These are phyloP conservation scores for Peziza echinospora DNA, from an alignment of 495 filamentous ascomycete species.

Conservation along the genomic window DNA sequence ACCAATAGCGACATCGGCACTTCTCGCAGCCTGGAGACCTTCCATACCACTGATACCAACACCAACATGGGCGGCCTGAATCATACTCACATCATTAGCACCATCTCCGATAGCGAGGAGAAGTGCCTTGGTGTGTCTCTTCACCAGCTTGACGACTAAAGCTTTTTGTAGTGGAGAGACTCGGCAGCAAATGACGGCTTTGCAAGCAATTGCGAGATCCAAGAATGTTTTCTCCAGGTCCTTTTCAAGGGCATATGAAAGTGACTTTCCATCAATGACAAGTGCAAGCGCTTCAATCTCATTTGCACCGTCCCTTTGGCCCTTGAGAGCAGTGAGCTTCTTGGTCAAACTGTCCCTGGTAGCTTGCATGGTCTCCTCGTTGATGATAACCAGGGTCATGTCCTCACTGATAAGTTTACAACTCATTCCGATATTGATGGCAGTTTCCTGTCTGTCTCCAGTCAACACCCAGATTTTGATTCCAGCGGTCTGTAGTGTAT, in stretches of 20 bases:
- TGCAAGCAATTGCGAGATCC: constrained; percentile 85
- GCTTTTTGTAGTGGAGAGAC: constrained; percentile 98
- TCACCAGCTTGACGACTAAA: constrained; percentile 94
- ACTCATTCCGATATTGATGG: constrained; percentile 99
- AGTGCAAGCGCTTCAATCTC: constrained; percentile 79
- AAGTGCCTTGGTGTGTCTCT: constrained; percentile 79
- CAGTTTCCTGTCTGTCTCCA: constrained; percentile 93
- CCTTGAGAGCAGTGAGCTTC: constrained; percentile 69
- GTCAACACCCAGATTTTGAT: constrained; percentile 99
- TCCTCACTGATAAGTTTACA: constrained; percentile 97
- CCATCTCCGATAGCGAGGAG: constrained; percentile 93
- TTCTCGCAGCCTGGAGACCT: constrained; percentile 93
- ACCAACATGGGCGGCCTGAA: constrained; percentile 95
- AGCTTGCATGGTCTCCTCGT: constrained; percentile 55
- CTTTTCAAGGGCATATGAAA: constrained; percentile 85
- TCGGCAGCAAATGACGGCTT: constrained; percentile 96
- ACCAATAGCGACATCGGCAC: constrained; percentile 85
- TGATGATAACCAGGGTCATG: constrained; percentile 93
- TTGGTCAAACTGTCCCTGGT: constrained; percentile 75
- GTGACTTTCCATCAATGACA: constrained; percentile 88
- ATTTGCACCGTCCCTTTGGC: constrained; percentile 44
- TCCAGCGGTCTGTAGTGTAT: constrained; percentile 86
- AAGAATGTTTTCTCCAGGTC: constrained; percentile 85
- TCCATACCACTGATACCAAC: constrained; percentile 95
- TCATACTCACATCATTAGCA: constrained; percentile 98